Evolutionary conservation across 352 stramenopile genomes (phyloP), one percentile per base, ranked within the genome.

Genomic region (Globisporangium okanoganense): DNA sequence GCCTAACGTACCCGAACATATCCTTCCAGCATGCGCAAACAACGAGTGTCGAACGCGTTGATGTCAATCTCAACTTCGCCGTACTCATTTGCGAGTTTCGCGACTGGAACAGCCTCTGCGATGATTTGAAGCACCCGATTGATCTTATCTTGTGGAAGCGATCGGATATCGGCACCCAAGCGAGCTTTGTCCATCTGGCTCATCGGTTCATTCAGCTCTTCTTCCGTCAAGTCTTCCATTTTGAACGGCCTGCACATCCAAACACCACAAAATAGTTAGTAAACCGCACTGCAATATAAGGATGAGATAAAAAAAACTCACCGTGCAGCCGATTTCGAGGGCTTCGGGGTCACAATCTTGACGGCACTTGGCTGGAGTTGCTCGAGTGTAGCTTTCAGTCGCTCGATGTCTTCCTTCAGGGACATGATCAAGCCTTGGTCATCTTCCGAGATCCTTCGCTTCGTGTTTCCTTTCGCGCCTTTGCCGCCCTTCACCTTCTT

Each of bases 61-160:
- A 96, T 91, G 52, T 96, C 87, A 74, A 96, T 84, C 71, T 96
- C 87, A 58, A 96, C 79, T 82, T 94, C 87, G 50, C 90, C 80
- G 51, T 90, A 85, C 60, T 92, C 85, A 54, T 94, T 91, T 10
- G 82, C 82, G 36, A 94, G 69, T 31, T 90, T 92, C 16, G 84
- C 78, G 41, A 94, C 79, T n/a, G 85, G 87, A 58, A 95, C 81
- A 35, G 85, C 84, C 61, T 96, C 87, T 5, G 85, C 79, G 64
- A 96, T 96, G 50, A 96, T 94, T 62, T 96, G 87, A 14, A 96
- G 78, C 16, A 96, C 83, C 44, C 87, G 78, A 57, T 92, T 93
- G 59, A 96, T 92, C 56, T 96, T 96, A 53, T 96, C 85, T 65
- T 92, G 79, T 0, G 87, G 84, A 9, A 96, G 72, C 20, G 84